Evolutionary conservation across 768 basidiomycete genomes (phyloP).

Genomic region (Mycena leptocephala): DNA sequence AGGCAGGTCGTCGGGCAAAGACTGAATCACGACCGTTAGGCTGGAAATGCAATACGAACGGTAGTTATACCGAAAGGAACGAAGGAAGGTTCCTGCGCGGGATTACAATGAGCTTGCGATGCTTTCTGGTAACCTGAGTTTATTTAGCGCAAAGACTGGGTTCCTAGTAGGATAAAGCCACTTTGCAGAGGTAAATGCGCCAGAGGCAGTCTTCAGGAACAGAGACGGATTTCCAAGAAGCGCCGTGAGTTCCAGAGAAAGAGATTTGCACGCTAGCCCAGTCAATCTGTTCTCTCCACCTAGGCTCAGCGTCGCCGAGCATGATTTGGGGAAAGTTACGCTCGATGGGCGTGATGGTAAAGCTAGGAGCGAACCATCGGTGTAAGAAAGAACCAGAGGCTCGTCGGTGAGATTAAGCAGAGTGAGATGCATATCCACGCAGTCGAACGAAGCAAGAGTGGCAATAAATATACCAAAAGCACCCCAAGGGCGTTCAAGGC

Average conservation of each 20-base stretch:
- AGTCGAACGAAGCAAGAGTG: not conserved
- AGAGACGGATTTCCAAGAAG: slow-evolving; percentile 64
- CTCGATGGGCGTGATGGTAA: slow-evolving; percentile 44
- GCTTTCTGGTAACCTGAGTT: slow-evolving; percentile 62
- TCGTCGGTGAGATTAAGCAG: slow-evolving; percentile 39
- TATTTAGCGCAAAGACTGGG: slow-evolving; percentile 5
- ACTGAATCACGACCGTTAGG: slow-evolving; percentile 14
- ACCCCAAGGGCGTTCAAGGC: not conserved
- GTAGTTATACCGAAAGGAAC: slow-evolving; percentile 57
- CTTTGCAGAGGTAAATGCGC: slow-evolving; percentile 71
- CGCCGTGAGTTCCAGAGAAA: slow-evolving; percentile 40
- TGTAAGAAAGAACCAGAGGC: slow-evolving; percentile 31
- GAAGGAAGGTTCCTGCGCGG: slow-evolving; percentile 72
- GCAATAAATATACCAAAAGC: not conserved
- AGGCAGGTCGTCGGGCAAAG: slow-evolving; percentile 77
- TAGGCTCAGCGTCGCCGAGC: slow-evolving; percentile 31
- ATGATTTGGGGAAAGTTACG: slow-evolving; percentile 37
- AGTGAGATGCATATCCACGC: slow-evolving; percentile 24
- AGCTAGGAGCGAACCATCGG: slow-evolving; percentile 28
- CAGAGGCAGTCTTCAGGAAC: slow-evolving; percentile 67
- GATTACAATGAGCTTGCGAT: slow-evolving; percentile 69
- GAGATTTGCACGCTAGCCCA: slow-evolving; percentile 19
- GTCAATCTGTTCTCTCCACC: slow-evolving; percentile 40
- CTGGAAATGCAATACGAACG: not conserved
- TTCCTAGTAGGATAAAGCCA: slow-evolving; percentile 46